phyloP scores from a whole-genome alignment of 2,329 filamentous ascomycete genomes.

The Ophiostoma tasmaniense region DNA sequence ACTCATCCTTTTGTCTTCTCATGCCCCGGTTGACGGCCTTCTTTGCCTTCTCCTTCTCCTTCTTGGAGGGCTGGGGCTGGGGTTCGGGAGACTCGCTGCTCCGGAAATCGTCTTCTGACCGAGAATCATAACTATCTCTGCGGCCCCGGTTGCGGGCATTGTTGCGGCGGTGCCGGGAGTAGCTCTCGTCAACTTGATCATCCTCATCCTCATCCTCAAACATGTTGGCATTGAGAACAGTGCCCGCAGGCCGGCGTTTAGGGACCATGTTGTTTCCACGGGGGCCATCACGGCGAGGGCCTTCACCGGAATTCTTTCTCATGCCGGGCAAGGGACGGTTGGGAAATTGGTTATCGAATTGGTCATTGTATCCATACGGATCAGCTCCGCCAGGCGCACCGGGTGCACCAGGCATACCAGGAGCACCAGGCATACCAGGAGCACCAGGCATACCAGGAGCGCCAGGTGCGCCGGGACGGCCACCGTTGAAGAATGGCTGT shows the following conservation, averaged over 20 bases:
- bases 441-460: background rate
- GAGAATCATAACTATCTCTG: background rate
- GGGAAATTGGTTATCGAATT: background rate
- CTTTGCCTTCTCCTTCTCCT: background rate
- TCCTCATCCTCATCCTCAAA: conserved; percentile 2
- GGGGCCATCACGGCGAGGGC: background rate
- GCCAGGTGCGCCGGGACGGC: background rate
- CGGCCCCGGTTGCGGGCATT: background rate
- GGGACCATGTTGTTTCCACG: background rate
- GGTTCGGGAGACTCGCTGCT: background rate
- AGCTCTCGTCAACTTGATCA: background rate
- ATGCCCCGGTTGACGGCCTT: background rate
- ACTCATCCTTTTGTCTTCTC: background rate
- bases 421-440: background rate
- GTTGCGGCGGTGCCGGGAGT: background rate
- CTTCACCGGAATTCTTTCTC: background rate
- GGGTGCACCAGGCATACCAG: background rate
- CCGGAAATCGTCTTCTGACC: background rate
- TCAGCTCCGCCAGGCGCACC: background rate
- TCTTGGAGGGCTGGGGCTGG: background rate
- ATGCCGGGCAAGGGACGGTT: background rate
- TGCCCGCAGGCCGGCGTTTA: conserved; percentile 4
- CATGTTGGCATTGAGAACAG: conserved; percentile 1
- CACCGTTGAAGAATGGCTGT: background rate
- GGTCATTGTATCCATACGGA: background rate